These are phyloP conservation scores for Heritiera littoralis DNA, from an alignment of 345 rosid genomes.

Conservation along the genomic window DNA sequence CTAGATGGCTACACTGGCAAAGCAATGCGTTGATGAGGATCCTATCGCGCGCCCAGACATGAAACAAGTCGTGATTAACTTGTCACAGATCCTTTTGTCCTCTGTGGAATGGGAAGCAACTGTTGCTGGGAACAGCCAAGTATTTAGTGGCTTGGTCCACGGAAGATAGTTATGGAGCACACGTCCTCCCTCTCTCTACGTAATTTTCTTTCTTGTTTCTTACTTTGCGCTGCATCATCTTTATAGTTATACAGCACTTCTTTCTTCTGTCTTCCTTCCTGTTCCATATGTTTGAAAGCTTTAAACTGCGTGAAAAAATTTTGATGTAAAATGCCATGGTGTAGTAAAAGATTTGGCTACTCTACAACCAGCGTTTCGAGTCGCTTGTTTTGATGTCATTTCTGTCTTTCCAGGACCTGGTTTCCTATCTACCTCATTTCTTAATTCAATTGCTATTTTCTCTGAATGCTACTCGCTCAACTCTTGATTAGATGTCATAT, in stretches of 20 bases:
- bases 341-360: neutral
- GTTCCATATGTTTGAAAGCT: neutral
- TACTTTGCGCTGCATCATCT: neutral
- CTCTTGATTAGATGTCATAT: too few relatives aligned
- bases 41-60: constrained; percentile 88
- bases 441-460: neutral
- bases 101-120: constrained; percentile 99
- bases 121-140: constrained; percentile 95
- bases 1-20: constrained; percentile 87
- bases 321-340: neutral
- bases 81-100: constrained; percentile 86
- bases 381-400: neutral
- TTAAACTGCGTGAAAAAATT: neutral
- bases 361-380: neutral
- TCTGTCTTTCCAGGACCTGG: neutral
- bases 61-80: constrained; percentile 87
- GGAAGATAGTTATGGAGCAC: constrained; percentile 60
- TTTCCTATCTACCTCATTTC: neutral
- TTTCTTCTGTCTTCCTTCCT: neutral
- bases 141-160: constrained; percentile 94
- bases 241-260: neutral
- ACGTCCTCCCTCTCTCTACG: neutral
- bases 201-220: neutral
- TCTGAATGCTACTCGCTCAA: neutral
- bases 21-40: constrained; percentile 96